These are phyloP conservation scores for Begonia masoniana DNA, from an alignment of 306 rosid species.

Conservation along the genomic window DNA sequence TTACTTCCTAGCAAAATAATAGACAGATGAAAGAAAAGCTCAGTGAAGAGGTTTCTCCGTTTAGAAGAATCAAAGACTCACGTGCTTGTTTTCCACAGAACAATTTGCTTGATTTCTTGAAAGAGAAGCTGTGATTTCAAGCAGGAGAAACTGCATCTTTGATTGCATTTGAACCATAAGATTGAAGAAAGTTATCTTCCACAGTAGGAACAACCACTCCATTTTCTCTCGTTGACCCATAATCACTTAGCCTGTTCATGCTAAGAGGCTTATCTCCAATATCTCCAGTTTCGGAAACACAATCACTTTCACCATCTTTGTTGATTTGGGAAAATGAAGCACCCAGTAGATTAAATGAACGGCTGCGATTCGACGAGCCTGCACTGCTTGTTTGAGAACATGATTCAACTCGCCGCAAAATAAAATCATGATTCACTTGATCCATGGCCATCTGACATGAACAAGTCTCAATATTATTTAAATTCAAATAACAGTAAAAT, in stretches of 20 bases:
- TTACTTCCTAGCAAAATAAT: too few relatives aligned
- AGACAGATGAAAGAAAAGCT: too few relatives aligned
- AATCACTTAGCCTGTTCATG: slow-evolving; percentile 33
- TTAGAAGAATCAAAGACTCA: slow-evolving; percentile 15
- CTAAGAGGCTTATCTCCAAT: slow-evolving; percentile 74
- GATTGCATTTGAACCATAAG: slow-evolving; percentile 10
- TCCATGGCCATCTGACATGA: slow-evolving; percentile 17
- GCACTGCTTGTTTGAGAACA: slow-evolving; percentile 22
- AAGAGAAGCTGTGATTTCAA: slow-evolving; percentile 16
- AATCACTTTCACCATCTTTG: slow-evolving; percentile 26
- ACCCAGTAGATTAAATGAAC: slow-evolving; percentile 39
- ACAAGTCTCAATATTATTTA: not conserved
- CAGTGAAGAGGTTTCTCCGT: too few relatives aligned
- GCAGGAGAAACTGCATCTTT: slow-evolving; percentile 17
- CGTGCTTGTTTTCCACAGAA: slow-evolving; percentile 31
- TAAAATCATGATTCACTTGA: slow-evolving; percentile 8
- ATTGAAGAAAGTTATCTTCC: slow-evolving; percentile 19
- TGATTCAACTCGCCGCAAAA: slow-evolving; percentile 13
- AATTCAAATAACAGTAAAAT: too few relatives aligned
- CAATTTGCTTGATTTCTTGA: slow-evolving; percentile 17
- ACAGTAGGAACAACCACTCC: slow-evolving; percentile 26
- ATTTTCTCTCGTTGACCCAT: slow-evolving; percentile 29
- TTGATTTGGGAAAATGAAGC: slow-evolving; percentile 19
- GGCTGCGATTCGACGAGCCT: slow-evolving; percentile 32
- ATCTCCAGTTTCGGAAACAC: slow-evolving; percentile 80